phyloP scores from a whole-genome alignment of 1,139 yeast genomes.

The Neolecta irregularis region DNA sequence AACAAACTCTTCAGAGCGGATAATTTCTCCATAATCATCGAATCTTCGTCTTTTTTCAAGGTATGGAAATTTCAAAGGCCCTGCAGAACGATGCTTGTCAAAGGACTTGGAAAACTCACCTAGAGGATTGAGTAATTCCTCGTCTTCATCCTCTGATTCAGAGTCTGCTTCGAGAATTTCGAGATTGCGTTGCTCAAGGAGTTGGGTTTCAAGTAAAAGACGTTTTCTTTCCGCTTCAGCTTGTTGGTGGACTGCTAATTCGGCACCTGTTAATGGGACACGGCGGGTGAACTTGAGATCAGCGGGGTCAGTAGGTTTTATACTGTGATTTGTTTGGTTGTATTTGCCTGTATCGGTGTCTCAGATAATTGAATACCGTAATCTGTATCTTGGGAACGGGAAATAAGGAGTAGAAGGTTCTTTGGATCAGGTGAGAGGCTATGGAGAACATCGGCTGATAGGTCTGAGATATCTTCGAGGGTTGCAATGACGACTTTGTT shows the following conservation, averaged over 20 bases:
- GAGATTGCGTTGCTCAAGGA: constrained; percentile 41
- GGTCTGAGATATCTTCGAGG: too few relatives aligned
- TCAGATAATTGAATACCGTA: too few relatives aligned
- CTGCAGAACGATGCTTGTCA: constrained; percentile 6
- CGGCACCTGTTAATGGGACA: constrained; percentile 25
- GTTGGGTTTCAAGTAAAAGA: too few relatives aligned
- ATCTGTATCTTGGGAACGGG: too few relatives aligned
- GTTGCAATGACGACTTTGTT: too few relatives aligned
- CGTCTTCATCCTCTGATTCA: constrained; percentile 19
- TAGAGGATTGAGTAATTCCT: too few relatives aligned
- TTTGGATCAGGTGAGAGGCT: too few relatives aligned
- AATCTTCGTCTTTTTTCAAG: constrained; percentile 39
- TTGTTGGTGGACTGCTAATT: constrained; percentile 22
- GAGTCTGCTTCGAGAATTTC: constrained; percentile 32
- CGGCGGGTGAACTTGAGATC: constrained; percentile 12
- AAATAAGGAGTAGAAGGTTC: too few relatives aligned
- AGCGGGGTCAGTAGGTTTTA: background rate
- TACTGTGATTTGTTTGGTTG: background rate
- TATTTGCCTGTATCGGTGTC: too few relatives aligned
- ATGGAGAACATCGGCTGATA: too few relatives aligned
- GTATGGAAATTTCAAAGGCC: constrained; percentile 53
- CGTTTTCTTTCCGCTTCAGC: constrained; percentile 31
- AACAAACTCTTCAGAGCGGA: constrained; percentile 48
- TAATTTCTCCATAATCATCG: constrained; percentile 76
- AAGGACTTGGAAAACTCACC: constrained; percentile 10